Evolutionary conservation across 2,329 filamentous ascomycete species (phyloP), one percentile per base, ranked within the genome.

Genomic region (Ophiostoma pallidulum): DNA sequence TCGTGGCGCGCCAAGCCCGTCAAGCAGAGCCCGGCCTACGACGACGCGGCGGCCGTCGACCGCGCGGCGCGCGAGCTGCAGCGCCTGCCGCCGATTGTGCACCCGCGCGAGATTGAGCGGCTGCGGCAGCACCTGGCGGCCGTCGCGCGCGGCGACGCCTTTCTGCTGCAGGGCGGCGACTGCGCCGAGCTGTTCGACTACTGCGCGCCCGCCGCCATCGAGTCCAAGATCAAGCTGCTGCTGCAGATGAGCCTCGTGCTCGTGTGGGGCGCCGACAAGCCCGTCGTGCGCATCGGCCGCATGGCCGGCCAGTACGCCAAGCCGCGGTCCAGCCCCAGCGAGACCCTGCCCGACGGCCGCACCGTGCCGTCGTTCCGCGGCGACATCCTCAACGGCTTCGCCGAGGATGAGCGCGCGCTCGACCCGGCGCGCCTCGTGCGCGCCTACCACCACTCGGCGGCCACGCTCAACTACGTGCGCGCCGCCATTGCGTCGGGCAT

Each of bases 291-390:
- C 56, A 94, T 98, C 59, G 92, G 88, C 14, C 81, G 92, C 51
- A 96, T 97, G 81, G 92, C 92, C 12, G 92, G 92, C 4, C 92
- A 98, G 72, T 98, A 95, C 61, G 92, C 92, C 26, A 98, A 98
- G 68, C 92, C 91, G 3, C 75, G 92, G 48, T 95, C 88, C 4
- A 94, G 84, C 57, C 86, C 91, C 0, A 90, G 80, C 32, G 92
- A 98, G 69, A 51, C 48, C 38, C 75, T 80, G 2, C 70, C 94
- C 43, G 72, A 94, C 54, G 90, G 89, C 44, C 78, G 79, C 51
- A 79, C 88, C 60, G 84, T 95, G 47, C 86, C 87, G 4, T 92
- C 86, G 36, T 98, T 97, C 74, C 77, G 92, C 45, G 92, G 92
- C 14, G 92, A 98, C 58, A 97, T 97, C 52, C 74, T 98, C 54